Evolutionary conservation across 106 monocot genomes (phyloP).

Genomic region (Posidonia australis): DNA sequence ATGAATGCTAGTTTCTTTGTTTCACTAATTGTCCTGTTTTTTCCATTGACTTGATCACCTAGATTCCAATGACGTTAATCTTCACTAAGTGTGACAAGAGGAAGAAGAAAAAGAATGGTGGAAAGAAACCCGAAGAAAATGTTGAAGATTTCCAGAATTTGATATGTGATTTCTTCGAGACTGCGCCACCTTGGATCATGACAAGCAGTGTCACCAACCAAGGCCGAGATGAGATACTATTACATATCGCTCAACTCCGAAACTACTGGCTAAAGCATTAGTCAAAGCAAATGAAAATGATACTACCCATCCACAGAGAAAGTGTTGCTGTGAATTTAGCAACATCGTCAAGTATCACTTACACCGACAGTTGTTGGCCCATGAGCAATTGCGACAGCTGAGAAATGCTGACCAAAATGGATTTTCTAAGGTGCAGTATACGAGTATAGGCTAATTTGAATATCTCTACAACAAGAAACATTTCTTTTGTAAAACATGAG

Average conservation of each 20-base stretch:
- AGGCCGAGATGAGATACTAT: constrained; percentile 82
- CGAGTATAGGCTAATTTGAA: no score
- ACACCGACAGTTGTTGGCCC: no score
- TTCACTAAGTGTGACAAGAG: constrained; percentile 98
- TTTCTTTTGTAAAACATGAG: no score
- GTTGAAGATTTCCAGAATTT: constrained; percentile 61
- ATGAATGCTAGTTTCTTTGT: neutral
- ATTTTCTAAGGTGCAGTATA: no score
- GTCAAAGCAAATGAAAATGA: neutral
- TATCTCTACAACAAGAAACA: no score
- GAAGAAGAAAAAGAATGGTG: constrained; percentile 92
- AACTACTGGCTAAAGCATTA: constrained; percentile 94
- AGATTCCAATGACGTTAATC: constrained; percentile 90
- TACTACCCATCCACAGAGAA: neutral
- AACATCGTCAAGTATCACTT: no score
- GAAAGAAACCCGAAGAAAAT: constrained; percentile 75
- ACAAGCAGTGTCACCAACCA: constrained; percentile 86
- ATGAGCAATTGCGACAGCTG: no score
- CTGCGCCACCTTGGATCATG: constrained; percentile 92
- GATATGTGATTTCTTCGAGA: constrained; percentile 57
- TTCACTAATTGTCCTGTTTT: neutral
- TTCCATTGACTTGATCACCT: neutral
- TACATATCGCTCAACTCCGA: constrained; percentile 89
- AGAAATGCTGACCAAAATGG: no score
- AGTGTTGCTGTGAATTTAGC: neutral